These are phyloP conservation scores for Trametes villosa DNA, from an alignment of 768 basidiomycete species.

Conservation along the genomic window DNA sequence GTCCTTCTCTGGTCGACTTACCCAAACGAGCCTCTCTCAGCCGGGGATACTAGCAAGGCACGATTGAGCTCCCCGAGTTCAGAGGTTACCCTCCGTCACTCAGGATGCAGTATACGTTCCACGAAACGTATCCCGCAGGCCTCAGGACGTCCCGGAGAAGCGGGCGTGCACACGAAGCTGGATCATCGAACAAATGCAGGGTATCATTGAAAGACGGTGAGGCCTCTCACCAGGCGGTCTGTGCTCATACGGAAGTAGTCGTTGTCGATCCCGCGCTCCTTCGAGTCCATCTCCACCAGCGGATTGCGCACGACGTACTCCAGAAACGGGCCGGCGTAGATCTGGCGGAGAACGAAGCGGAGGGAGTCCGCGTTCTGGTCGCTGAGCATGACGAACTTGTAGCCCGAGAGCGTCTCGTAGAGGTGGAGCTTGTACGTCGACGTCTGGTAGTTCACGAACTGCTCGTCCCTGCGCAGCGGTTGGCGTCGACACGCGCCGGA, in stretches of 20 bases:
- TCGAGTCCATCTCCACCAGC: constrained; percentile 80
- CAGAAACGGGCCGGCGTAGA: constrained; percentile 92
- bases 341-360: constrained; percentile 80
- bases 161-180: neutral
- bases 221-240: constrained; percentile 73
- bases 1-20: too few species aligned
- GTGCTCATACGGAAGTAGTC: constrained; percentile 85
- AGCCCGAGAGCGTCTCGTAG: constrained; percentile 89
- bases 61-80: too few species aligned
- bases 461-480: constrained; percentile 69
- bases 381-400: constrained; percentile 94
- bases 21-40: too few species aligned
- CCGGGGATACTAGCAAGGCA: too few species aligned
- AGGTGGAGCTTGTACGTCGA: constrained; percentile 92
- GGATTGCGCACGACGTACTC: constrained; percentile 96
- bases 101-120: too few species aligned
- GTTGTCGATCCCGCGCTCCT: constrained; percentile 87
- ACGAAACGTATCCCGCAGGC: neutral
- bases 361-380: constrained; percentile 86
- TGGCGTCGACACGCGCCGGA: neutral
- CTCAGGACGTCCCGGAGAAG: too few species aligned
- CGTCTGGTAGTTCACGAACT: constrained; percentile 89
- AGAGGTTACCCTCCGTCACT: too few species aligned
- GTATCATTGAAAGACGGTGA: constrained; percentile 47
- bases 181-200: neutral